Evolutionary conservation across 78 protist genomes (phyloP), one percentile per base, ranked within the genome.

Genomic region (Salpingoeca rosetta): DNA sequence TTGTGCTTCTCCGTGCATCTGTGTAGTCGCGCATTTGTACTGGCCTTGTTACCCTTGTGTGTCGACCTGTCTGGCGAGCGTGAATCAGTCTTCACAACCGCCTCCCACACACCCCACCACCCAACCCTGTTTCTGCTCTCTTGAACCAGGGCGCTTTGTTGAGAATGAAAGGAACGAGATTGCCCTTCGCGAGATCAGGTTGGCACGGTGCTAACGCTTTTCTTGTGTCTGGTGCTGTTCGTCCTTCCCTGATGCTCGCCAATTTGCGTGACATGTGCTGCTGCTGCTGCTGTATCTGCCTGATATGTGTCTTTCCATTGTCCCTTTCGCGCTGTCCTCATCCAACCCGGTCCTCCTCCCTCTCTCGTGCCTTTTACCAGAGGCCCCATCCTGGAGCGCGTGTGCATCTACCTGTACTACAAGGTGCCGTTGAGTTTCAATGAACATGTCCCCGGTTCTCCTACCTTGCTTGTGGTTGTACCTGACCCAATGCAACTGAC

Each of bases 361-460:
- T 65, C 25, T 28, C 0, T 65, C 27, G n/a, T n/a, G n/a, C n/a
- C n/a, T 31, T 10, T 11, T 17, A 31, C 43, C 7, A 10, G 40
- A 12, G 86, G 85, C n/a, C n/a, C n/a, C n/a, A n/a, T n/a, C n/a
- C n/a, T n/a, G n/a, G n/a, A n/a, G n/a, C n/a, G n/a, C n/a, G n/a
- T n/a, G n/a, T n/a, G n/a, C n/a, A n/a, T n/a, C n/a, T 93, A 93
- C 82, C 88, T 93, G 45, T 85, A 93, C 81, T 93, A 91, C 89
- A 91, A 91, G 81, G 78, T 90, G n/a, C n/a, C n/a, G n/a, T n/a
- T n/a, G n/a, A n/a, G n/a, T n/a, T n/a, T n/a, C n/a, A n/a, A n/a
- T n/a, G n/a, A n/a, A n/a, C n/a, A n/a, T n/a, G n/a, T n/a, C n/a
- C n/a, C n/a, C n/a, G n/a, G n/a, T n/a, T n/a, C n/a, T n/a, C n/a